Percentiles rank a stretch among this genome's conserved stretches.
Evolutionary conservation across 2,329 filamentous ascomycete genomes (phyloP).

Genomic region (Colletotrichum euphorbiae): DNA sequence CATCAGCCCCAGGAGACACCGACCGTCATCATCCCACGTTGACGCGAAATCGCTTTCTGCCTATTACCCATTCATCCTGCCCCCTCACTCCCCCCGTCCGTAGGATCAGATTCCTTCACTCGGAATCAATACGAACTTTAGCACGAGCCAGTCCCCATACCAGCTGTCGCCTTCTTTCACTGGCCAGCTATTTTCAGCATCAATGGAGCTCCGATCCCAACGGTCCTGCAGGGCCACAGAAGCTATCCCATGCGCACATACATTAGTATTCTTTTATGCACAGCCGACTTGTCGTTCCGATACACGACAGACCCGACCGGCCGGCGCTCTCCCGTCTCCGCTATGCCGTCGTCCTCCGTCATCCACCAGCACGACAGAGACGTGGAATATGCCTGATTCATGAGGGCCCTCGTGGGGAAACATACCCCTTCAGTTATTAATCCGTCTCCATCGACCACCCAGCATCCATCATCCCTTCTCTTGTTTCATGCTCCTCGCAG

Average conservation of each 20-base stretch:
- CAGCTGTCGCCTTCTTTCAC: not conserved
- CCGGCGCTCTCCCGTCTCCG: conserved; percentile 2
- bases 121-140: conserved; percentile 28
- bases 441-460: not conserved
- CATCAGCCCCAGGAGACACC: too few species aligned
- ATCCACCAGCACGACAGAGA: not conserved
- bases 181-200: conserved; percentile 33
- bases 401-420: not conserved
- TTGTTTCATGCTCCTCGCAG: conserved; percentile 1
- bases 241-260: too few species aligned
- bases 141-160: conserved; percentile 25
- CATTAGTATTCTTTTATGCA: too few species aligned
- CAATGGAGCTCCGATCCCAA: not conserved
- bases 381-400: not conserved
- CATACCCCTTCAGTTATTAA: not conserved
- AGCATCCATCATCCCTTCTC: too few species aligned
- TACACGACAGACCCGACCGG: not conserved
- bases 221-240: not conserved
- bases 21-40: not conserved
- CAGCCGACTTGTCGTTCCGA: too few species aligned
- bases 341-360: conserved; percentile 1
- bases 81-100: not conserved
- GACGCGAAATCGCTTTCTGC: conserved; percentile 1
- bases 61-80: conserved; percentile 12
- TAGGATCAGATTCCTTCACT: conserved; percentile 29